phyloP scores from a whole-genome alignment of 179 eudicot species.

The Heliamphora pulchella region DNA sequence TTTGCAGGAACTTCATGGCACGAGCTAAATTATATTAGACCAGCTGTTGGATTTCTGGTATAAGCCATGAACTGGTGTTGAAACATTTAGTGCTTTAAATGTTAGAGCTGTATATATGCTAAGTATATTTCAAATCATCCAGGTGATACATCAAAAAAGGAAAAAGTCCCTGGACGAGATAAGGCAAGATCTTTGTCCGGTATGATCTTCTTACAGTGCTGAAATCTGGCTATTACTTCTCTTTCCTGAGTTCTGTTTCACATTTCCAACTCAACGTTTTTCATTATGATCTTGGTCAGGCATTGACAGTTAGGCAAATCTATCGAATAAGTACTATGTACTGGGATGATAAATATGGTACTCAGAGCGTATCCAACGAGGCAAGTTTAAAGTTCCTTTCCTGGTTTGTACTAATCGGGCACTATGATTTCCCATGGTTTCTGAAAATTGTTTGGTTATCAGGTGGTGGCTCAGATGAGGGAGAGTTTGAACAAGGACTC shows the following conservation, averaged over 20 bases:
- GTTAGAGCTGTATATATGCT: slow-evolving; percentile 11
- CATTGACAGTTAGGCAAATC: slow-evolving; percentile 88
- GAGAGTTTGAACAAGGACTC: slow-evolving; percentile 87
- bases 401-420: neutral
- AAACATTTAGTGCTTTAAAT: slow-evolving; percentile 4
- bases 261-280: neutral
- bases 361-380: slow-evolving; percentile 98
- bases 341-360: slow-evolving; percentile 99
- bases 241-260: slow-evolving; percentile 1
- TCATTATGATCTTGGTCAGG: slow-evolving; percentile 37
- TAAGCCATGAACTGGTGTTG: neutral
- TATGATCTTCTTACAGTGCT: slow-evolving; percentile 26
- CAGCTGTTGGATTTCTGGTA: slow-evolving; percentile 99
- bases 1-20: slow-evolving; percentile 99
- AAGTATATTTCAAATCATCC: slow-evolving; percentile 11
- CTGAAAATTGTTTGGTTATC: slow-evolving; percentile 24
- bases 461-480: slow-evolving; percentile 98
- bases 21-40: slow-evolving; percentile 90
- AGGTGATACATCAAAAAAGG: slow-evolving; percentile 98
- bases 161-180: slow-evolving; percentile 93
- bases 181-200: slow-evolving; percentile 95
- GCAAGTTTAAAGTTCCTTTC: slow-evolving; percentile 33
- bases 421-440: neutral
- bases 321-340: slow-evolving; percentile 99
- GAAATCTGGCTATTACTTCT: neutral